These are phyloP conservation scores for Jimgerdemannia lactiflua DNA, from an alignment of 192 early-diverging fungal species.

Conservation along the genomic window DNA sequence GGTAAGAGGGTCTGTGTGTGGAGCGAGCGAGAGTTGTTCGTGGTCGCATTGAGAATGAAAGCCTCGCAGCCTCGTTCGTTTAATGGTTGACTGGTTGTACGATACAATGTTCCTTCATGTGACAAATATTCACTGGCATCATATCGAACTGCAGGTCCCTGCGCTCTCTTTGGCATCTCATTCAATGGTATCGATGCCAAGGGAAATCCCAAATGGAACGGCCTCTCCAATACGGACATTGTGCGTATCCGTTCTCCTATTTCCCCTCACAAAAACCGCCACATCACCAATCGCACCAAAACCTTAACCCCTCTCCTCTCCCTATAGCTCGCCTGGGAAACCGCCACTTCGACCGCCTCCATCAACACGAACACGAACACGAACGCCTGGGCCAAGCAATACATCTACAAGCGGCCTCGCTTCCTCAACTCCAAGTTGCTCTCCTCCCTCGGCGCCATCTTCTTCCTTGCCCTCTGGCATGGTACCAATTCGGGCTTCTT, in stretches of 20 bases:
- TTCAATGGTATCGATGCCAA: slow-evolving; percentile 49
- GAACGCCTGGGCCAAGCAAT: no score
- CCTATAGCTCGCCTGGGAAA: no score
- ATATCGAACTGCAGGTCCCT: slow-evolving; percentile 30
- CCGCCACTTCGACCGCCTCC: no score
- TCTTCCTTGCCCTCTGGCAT: background rate
- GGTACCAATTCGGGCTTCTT: background rate
- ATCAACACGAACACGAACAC: no score
- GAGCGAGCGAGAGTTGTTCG: no score
- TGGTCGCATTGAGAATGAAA: background rate
- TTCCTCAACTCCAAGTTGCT: slow-evolving; percentile 15
- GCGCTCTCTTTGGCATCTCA: slow-evolving; percentile 51
- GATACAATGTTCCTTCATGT: slow-evolving; percentile 11
- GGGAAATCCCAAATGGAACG: slow-evolving; percentile 44
- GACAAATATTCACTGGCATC: background rate
- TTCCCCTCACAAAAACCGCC: no score
- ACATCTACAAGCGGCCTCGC: no score
- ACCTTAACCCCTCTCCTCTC: no score
- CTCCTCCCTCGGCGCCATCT: slow-evolving; percentile 6
- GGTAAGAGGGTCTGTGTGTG: slow-evolving; percentile 18
- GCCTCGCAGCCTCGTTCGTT: background rate
- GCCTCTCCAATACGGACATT: slow-evolving; percentile 44
- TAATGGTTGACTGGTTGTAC: background rate
- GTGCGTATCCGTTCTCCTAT: no score
- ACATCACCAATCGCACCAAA: no score